Conservation (phyloP, 2,329 filamentous ascomycete genomes). For the Coniochaeta sp. region DNA sequence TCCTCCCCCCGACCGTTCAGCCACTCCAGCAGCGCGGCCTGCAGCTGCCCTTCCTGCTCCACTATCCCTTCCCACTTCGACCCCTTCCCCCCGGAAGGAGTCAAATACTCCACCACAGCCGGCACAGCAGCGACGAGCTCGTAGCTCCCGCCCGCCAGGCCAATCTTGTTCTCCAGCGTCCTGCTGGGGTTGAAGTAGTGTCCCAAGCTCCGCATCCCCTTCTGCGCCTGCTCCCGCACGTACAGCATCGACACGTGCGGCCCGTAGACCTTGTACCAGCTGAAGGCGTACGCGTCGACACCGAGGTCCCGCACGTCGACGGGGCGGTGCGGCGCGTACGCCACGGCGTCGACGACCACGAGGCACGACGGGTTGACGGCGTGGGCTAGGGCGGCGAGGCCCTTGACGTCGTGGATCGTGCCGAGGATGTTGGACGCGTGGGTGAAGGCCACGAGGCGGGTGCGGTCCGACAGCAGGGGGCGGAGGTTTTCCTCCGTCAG, state of each 20-base stretch:
- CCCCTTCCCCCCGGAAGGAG: conserved; percentile 20
- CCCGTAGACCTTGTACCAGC: conserved; percentile 77
- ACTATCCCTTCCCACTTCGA: conserved; percentile 40
- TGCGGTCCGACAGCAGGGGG: conserved; percentile 53
- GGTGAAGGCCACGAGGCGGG: conserved; percentile 64
- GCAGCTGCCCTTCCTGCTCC: conserved; percentile 49
- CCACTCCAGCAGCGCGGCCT: conserved; percentile 47
- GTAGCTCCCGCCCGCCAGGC: conserved; percentile 62
- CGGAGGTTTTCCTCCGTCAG: conserved; percentile 51
- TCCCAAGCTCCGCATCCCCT: conserved; percentile 44
- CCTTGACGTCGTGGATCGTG: conserved; percentile 56
- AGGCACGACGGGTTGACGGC: conserved; percentile 43
- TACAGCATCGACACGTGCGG: conserved; percentile 69
- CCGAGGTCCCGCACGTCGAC: conserved; percentile 62
- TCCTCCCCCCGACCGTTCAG: conserved; percentile 39
- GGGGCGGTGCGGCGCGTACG: conserved; percentile 65
- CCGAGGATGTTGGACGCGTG: conserved; percentile 70
- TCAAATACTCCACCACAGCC: conserved; percentile 54
- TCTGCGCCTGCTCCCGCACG: conserved; percentile 48
- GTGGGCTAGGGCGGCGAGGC: conserved; percentile 47
- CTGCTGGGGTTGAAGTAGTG: conserved; percentile 61
- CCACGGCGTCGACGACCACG: conserved; percentile 68
- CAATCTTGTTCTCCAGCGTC: conserved; percentile 60
- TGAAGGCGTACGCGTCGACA: conserved; percentile 72
- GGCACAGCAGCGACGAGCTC: conserved; percentile 61